Evolutionary conservation across 352 stramenopile species (phyloP).

Genomic region (Phytophthora tentaculata): DNA sequence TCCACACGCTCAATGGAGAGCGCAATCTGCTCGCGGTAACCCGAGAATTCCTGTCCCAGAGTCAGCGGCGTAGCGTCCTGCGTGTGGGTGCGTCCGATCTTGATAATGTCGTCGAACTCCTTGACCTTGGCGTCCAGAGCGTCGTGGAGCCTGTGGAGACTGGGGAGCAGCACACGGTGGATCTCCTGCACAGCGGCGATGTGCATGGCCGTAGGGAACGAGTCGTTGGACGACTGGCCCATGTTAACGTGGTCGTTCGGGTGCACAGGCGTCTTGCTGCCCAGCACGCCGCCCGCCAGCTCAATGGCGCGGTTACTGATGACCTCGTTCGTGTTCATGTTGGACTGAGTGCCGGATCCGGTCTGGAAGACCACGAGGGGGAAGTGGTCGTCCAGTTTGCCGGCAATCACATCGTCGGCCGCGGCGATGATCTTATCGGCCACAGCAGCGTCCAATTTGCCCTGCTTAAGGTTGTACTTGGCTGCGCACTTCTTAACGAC

Average conservation of each 20-base stretch:
- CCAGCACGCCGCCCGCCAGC: constrained; percentile 48
- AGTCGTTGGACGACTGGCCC: constrained; percentile 97
- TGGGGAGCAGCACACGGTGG: constrained; percentile 69
- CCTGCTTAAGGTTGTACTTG: constrained; percentile 90
- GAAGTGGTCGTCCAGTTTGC: constrained; percentile 96
- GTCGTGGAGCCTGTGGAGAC: constrained; percentile 81
- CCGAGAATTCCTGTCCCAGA: constrained; percentile 97
- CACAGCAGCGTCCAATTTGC: constrained; percentile 80
- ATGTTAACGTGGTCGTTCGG: constrained; percentile 99
- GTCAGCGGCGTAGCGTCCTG: constrained; percentile 96
- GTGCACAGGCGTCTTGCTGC: constrained; percentile 81
- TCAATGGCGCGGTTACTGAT: constrained; percentile 81
- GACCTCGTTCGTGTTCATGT: constrained; percentile 85
- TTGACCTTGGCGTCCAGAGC: constrained; percentile 87
- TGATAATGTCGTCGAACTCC: constrained; percentile 96
- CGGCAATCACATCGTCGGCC: constrained; percentile 92
- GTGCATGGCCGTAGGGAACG: constrained; percentile 98
- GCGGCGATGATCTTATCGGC: constrained; percentile 92
- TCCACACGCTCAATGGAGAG: constrained; percentile 92
- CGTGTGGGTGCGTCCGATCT: constrained; percentile 97
- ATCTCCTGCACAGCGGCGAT: constrained; percentile 93
- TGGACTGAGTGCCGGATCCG: constrained; percentile 75
- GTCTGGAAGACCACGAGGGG: constrained; percentile 88
- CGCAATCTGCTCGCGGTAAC: constrained; percentile 93
- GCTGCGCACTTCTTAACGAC: constrained; percentile 97